Evolutionary conservation across 192 early-diverging fungal species (phyloP).

Genomic region (Rhizophagus prolifer): DNA sequence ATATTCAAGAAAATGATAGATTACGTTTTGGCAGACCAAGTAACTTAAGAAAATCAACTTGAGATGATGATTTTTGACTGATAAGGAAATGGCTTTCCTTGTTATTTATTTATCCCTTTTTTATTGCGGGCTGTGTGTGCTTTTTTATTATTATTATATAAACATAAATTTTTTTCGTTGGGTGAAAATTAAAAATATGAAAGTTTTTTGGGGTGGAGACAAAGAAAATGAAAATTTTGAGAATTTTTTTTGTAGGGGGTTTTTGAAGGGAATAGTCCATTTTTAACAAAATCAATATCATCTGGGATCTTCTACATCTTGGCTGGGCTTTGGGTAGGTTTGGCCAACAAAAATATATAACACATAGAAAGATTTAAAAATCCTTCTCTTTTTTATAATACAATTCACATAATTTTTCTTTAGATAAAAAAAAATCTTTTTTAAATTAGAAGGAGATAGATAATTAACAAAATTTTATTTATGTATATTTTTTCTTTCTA

Average conservation of each 20-base stretch:
- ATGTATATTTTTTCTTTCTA: constrained; percentile 22
- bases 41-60: constrained; percentile 13
- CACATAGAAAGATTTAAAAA: not conserved
- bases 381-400: not conserved
- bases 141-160: not conserved
- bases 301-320: constrained; percentile 5
- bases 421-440: not conserved
- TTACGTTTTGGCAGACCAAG: constrained; percentile 11
- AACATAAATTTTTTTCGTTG: not conserved
- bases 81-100: not conserved
- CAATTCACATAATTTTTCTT: not conserved
- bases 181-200: not conserved
- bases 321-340: constrained; percentile 16
- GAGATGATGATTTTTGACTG: not conserved
- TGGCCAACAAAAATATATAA: not conserved
- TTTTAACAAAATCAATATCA: not conserved
- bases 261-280: constrained; percentile 6
- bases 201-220: not conserved
- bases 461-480: constrained; percentile 19
- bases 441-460: constrained; percentile 11
- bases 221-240: not conserved
- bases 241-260: constrained; percentile 18
- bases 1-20: constrained; percentile 16
- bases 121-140: not conserved
- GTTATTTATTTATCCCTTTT: not conserved